These are phyloP conservation scores for Ceratorhiza oryzae-sativae DNA, from an alignment of 1,284 basidiomycete genomes.

Conservation along the genomic window DNA sequence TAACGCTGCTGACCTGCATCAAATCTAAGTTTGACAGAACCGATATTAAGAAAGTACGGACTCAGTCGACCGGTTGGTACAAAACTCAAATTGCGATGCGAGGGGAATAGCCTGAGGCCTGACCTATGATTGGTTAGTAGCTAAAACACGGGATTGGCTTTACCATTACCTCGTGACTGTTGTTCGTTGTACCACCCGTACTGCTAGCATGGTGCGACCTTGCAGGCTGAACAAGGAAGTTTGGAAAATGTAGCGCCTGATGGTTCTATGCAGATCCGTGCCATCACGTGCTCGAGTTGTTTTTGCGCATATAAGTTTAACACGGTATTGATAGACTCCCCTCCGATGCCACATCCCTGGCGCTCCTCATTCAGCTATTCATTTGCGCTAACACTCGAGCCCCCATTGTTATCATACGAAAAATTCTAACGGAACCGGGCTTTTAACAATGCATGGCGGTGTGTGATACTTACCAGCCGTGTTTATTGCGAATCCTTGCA, in stretches of 20 bases:
- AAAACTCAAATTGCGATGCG: conserved; percentile 15
- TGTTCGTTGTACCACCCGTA: not conserved
- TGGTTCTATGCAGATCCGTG: not conserved
- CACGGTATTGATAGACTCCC: no score
- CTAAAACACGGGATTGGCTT: not conserved
- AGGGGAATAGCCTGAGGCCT: not conserved
- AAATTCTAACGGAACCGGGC: no score
- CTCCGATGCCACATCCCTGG: no score
- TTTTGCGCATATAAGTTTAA: no score
- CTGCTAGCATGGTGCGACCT: conserved; percentile 31
- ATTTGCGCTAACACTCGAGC: no score
- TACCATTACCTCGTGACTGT: not conserved
- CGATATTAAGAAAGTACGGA: not conserved
- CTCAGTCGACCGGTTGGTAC: conserved; percentile 9
- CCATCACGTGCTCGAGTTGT: not conserved
- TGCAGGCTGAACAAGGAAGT: not conserved
- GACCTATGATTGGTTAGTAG: not conserved
- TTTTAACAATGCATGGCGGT: not conserved
- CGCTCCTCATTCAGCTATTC: no score
- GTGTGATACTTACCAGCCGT: not conserved
- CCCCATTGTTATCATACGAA: no score
- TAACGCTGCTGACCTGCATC: not conserved
- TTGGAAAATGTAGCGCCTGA: not conserved
- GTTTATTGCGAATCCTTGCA: not conserved
- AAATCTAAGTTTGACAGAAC: not conserved